Percentiles rank a stretch among this genome's conserved stretches.
Conservation (phyloP, 192 early-diverging fungal species). For the Linnemannia exigua region DNA sequence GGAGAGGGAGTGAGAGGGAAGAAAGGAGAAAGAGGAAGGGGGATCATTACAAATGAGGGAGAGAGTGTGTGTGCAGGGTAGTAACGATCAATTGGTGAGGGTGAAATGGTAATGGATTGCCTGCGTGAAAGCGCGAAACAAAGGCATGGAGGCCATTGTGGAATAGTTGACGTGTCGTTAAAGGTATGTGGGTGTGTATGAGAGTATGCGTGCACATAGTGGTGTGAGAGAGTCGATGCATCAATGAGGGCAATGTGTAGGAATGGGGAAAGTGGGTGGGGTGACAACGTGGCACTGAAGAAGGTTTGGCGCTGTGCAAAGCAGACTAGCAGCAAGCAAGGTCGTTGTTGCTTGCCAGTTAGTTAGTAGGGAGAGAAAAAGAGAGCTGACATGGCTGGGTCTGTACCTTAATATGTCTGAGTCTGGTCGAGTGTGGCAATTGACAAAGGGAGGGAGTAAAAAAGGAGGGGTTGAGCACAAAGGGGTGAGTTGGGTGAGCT, state of each 20-base stretch:
- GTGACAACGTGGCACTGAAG: conserved; percentile 7
- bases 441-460: not conserved
- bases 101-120: not conserved
- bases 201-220: not conserved
- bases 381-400: not conserved
- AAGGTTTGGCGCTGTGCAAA: not conserved
- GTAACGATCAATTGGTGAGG: not conserved
- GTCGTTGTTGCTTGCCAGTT: not conserved
- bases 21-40: not conserved
- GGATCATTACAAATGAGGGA: not conserved
- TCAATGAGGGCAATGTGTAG: not conserved
- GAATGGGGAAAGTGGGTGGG: not conserved
- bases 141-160: not conserved
- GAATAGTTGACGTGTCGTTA: not conserved
- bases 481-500: not conserved
- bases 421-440: not conserved
- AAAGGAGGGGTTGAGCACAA: not conserved
- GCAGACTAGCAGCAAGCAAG: not conserved
- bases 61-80: not conserved
- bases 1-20: not conserved
- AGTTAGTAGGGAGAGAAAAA: not conserved
- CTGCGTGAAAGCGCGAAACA: not conserved
- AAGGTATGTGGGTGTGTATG: not conserved
- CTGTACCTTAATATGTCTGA: not conserved
- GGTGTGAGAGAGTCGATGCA: not conserved